phyloP scores from a whole-genome alignment of 768 basidiomycete genomes.

The Psilocybe cyanescens region DNA sequence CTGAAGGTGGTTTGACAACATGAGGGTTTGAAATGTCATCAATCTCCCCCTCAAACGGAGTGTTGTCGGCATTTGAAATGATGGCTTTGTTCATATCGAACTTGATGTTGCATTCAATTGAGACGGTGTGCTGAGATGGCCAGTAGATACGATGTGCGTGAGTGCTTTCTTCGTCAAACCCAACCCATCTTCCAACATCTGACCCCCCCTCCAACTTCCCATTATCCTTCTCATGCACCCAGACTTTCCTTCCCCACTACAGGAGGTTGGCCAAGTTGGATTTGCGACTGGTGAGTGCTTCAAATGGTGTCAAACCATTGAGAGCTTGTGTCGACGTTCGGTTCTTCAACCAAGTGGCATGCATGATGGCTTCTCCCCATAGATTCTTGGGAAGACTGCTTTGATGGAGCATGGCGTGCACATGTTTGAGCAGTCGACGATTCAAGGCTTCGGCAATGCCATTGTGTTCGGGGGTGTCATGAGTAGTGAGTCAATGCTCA shows the following conservation, averaged over 20 bases:
- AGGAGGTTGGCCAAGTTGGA: constrained; percentile 18
- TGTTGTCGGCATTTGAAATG: constrained; percentile 7
- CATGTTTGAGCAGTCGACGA: constrained; percentile 30
- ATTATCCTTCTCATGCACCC: constrained; percentile 23
- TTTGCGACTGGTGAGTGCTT: constrained; percentile 15
- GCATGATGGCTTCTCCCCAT: constrained; percentile 26
- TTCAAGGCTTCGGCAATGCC: constrained; percentile 42
- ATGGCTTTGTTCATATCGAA: constrained; percentile 19
- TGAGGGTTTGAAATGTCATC: constrained; percentile 1
- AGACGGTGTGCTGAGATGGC: constrained; percentile 14
- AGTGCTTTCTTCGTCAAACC: constrained; percentile 34
- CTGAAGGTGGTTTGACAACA: constrained; percentile 6
- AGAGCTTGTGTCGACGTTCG: constrained; percentile 12
- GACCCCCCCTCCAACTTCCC: constrained; percentile 31
- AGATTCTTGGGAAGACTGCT: constrained; percentile 31
- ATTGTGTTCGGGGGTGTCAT: constrained; percentile 33
- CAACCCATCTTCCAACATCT: constrained; percentile 35
- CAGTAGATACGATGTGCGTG: background rate
- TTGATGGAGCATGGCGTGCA: constrained; percentile 32
- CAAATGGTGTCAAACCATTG: constrained; percentile 15
- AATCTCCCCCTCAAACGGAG: constrained; percentile 24
- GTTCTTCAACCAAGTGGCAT: constrained; percentile 19
- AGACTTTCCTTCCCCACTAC: constrained; percentile 19
- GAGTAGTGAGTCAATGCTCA: background rate
- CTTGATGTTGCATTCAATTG: constrained; percentile 28